phyloP scores from a whole-genome alignment of 306 rosid genomes.

The Dryas alaskensis region DNA sequence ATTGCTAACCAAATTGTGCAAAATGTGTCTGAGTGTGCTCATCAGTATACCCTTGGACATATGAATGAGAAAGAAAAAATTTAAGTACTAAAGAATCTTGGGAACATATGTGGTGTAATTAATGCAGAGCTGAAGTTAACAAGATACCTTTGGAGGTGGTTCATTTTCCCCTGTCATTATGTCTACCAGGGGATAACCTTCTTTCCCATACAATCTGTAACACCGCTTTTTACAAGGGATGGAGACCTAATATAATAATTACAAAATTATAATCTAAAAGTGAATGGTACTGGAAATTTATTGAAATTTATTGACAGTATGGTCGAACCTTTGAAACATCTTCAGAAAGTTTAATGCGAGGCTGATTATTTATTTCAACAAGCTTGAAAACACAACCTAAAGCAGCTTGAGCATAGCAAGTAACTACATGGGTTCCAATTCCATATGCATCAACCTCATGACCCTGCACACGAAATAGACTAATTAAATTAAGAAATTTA shows the following conservation, averaged over 20 bases:
- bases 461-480: constrained; percentile 50
- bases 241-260: constrained; percentile 63
- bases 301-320: constrained; percentile 22
- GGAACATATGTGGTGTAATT: neutral
- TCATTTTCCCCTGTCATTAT: constrained; percentile 94
- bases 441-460: constrained; percentile 98
- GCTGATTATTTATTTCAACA: constrained; percentile 92
- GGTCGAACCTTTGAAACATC: constrained; percentile 90
- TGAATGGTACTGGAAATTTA: constrained; percentile 12
- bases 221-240: constrained; percentile 89
- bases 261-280: neutral
- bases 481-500: constrained; percentile 14
- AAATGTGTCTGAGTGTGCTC: neutral
- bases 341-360: constrained; percentile 98
- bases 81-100: neutral
- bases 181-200: constrained; percentile 93
- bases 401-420: constrained; percentile 98
- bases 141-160: constrained; percentile 85
- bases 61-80: neutral
- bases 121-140: constrained; percentile 12
- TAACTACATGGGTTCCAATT: constrained; percentile 92
- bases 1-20: neutral
- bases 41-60: neutral
- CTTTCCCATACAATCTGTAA: constrained; percentile 87
- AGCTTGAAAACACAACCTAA: constrained; percentile 97